These are phyloP conservation scores for Avicennia marina DNA, from an alignment of 257 asterid genomes.

Conservation along the genomic window DNA sequence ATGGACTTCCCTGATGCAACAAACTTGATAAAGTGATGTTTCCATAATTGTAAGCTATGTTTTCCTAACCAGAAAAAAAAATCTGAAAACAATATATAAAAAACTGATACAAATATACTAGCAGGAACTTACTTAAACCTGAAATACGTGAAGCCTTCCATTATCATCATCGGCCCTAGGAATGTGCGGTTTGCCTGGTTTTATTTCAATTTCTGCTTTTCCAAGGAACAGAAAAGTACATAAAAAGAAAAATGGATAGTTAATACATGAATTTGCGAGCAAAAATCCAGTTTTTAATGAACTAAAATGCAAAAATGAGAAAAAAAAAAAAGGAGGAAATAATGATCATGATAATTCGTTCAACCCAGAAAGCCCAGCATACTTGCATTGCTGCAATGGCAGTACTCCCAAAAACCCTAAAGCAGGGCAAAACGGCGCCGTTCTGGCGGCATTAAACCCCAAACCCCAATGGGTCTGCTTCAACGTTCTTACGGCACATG, in stretches of 20 bases:
- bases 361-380: conserved; percentile 58
- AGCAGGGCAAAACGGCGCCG: conserved; percentile 1
- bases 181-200: conserved; percentile 58
- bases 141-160: conserved; percentile 83
- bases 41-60: not conserved
- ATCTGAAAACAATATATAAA: too few species aligned
- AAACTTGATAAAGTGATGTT: not conserved
- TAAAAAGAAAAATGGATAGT: not conserved
- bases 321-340: not conserved
- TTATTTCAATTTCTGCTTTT: conserved; percentile 68
- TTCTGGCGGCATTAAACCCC: conserved; percentile 27
- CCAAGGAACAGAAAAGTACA: too few species aligned
- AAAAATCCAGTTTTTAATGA: not conserved
- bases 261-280: not conserved
- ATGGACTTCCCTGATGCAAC: not conserved
- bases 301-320: too few species aligned
- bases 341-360: not conserved
- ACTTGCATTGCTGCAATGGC: conserved; percentile 30
- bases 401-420: conserved; percentile 29
- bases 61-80: too few species aligned
- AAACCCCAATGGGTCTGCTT: not conserved
- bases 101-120: too few species aligned
- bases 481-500: not conserved
- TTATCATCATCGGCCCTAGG: conserved; percentile 34
- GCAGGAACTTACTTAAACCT: too few species aligned